A percentile compares a stretch with the other conserved stretches of the same genome.
These are phyloP conservation scores for Xylaria nigripes DNA, from an alignment of 495 filamentous ascomycete genomes.

Conservation along the genomic window DNA sequence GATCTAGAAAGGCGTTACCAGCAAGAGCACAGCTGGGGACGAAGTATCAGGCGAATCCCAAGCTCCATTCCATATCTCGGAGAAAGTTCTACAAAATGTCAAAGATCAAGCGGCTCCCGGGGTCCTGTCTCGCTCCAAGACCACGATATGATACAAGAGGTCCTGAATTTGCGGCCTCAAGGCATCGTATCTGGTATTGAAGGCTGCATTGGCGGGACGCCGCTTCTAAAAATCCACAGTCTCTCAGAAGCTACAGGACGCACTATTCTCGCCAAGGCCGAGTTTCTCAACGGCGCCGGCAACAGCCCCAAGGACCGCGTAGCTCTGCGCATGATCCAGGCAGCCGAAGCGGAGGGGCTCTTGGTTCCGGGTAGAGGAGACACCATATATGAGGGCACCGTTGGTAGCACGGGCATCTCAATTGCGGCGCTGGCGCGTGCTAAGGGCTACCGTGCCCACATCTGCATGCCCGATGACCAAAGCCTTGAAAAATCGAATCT, in stretches of 20 bases:
- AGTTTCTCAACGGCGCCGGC: constrained; percentile 95
- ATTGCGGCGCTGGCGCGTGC: constrained; percentile 82
- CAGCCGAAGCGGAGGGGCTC: constrained; percentile 71
- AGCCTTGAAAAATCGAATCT: constrained; percentile 80
- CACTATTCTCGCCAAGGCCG: constrained; percentile 87
- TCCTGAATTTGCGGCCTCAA: constrained; percentile 8
- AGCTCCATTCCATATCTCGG: not conserved
- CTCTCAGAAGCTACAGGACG: constrained; percentile 89
- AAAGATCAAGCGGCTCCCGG: constrained; percentile 31
- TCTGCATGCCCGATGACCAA: constrained; percentile 96
- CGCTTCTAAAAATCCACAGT: constrained; percentile 76
- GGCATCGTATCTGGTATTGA: constrained; percentile 65
- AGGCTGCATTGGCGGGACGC: constrained; percentile 90
- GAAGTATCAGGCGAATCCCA: constrained; percentile 1
- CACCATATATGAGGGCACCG: constrained; percentile 94
- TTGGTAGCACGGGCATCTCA: constrained; percentile 89
- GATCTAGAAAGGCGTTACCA: constrained; percentile 57
- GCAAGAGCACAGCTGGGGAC: constrained; percentile 21
- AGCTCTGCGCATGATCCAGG: constrained; percentile 77
- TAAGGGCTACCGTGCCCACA: constrained; percentile 83
- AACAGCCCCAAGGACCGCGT: constrained; percentile 94
- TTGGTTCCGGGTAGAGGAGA: constrained; percentile 76
- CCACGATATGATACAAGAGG: constrained; percentile 23
- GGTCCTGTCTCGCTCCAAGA: constrained; percentile 46
- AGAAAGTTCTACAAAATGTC: constrained; percentile 7